Conservation (phyloP, 768 basidiomycete species). For the Agrocybe pediades region DNA sequence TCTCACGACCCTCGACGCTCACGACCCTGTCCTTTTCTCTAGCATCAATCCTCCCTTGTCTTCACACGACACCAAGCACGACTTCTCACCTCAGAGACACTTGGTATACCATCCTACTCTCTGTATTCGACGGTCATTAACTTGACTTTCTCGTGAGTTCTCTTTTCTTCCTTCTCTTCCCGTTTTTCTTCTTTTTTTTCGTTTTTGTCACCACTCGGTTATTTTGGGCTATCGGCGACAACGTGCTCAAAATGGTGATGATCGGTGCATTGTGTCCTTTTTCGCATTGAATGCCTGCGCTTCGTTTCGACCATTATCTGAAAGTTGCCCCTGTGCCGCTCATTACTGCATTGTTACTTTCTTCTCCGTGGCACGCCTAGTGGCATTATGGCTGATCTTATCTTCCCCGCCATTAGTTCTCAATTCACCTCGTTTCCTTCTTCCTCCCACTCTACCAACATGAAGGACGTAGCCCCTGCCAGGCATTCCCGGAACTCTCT, state of each 20-base stretch:
- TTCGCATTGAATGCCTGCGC: constrained; percentile 3
- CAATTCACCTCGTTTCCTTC: constrained; percentile 45
- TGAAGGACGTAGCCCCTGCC: constrained; percentile 77
- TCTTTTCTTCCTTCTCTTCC: constrained; percentile 19
- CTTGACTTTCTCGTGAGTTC: too few species aligned
- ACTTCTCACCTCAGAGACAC: constrained; percentile 18
- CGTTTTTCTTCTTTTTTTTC: background rate
- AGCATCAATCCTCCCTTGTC: constrained; percentile 22
- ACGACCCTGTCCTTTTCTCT: constrained; percentile 30
- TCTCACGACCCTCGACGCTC: constrained; percentile 52
- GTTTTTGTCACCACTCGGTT: background rate
- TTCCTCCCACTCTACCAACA: constrained; percentile 50
- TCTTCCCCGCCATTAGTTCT: constrained; percentile 34
- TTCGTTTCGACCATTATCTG: constrained; percentile 5
- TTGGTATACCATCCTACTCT: constrained; percentile 17
- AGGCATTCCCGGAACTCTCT: constrained; percentile 62
- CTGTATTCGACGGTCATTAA: constrained; percentile 16
- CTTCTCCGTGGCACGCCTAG: constrained; percentile 22
- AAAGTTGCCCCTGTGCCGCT: constrained; percentile 13
- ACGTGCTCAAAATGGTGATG: constrained; percentile 16
- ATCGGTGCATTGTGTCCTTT: constrained; percentile 11
- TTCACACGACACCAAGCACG: constrained; percentile 10
- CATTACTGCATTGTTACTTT: constrained; percentile 21
- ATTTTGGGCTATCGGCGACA: constrained; percentile 7
- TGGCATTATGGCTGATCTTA: constrained; percentile 25